Evolutionary conservation across 2,329 filamentous ascomycete genomes (phyloP).

Genomic region (Colletotrichum filicis): DNA sequence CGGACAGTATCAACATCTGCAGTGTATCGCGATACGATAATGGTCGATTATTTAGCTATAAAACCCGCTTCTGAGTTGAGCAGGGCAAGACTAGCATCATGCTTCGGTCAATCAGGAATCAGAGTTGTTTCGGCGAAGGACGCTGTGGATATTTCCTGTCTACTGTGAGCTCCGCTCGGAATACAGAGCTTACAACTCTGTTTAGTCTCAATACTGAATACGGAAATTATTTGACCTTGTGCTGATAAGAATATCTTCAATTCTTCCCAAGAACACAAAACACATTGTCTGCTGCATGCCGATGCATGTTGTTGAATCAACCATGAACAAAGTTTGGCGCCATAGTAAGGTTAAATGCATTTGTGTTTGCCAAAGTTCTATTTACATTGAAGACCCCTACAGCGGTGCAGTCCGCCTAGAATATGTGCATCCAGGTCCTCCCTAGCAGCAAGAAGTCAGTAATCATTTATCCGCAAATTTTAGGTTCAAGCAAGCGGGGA

Average conservation of each 20-base stretch:
- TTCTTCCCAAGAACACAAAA: background rate
- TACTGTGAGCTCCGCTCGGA: background rate
- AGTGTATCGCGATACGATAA: background rate
- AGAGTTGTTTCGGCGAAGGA: too few relatives aligned
- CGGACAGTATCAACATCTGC: background rate
- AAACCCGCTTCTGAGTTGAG: too few relatives aligned
- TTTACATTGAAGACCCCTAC: too few relatives aligned
- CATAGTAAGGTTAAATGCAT: background rate
- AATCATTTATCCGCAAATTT: background rate
- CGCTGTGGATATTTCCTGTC: background rate
- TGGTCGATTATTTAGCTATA: too few relatives aligned
- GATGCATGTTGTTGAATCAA: background rate
- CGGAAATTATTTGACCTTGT: background rate
- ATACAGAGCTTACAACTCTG: background rate
- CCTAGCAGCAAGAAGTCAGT: background rate
- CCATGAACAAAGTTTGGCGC: background rate
- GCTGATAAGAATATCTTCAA: too few relatives aligned
- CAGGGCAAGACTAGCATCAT: background rate
- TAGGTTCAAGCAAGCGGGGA: background rate
- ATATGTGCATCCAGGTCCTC: background rate
- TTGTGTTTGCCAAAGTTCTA: background rate
- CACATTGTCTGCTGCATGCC: background rate
- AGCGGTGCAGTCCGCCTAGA: too few relatives aligned
- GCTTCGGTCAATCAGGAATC: too few relatives aligned
- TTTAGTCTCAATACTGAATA: background rate